Conservation (phyloP, 257 asterid species). For the Linderniella brevidens region DNA sequence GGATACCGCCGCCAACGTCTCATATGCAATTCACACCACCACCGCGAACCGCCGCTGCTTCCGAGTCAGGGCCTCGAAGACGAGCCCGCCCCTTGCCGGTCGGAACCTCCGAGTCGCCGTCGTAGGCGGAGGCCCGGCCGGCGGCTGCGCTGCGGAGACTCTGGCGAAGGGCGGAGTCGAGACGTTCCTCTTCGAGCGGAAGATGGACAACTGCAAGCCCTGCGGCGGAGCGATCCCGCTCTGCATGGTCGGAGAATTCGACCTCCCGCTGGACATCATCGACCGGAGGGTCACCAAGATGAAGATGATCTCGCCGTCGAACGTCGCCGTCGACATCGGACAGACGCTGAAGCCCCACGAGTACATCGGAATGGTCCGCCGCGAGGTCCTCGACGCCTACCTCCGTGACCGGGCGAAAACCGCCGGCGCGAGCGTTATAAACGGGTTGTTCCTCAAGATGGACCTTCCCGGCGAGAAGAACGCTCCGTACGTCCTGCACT, state of each 20-base stretch:
- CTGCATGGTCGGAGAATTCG: constrained; percentile 92
- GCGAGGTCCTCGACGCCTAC: constrained; percentile 69
- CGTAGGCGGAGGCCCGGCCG: constrained; percentile 90
- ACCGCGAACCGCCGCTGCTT: constrained; percentile 4
- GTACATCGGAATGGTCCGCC: constrained; percentile 93
- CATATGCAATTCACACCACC: constrained; percentile 9
- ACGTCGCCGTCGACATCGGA: constrained; percentile 82
- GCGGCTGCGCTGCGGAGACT: constrained; percentile 81
- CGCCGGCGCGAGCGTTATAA: constrained; percentile 63
- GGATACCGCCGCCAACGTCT: constrained; percentile 21
- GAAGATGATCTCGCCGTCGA: constrained; percentile 95
- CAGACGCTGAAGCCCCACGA: constrained; percentile 76
- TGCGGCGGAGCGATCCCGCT: constrained; percentile 95
- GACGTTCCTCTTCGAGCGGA: constrained; percentile 64
- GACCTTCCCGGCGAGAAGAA: constrained; percentile 35
- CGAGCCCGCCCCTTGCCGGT: constrained; percentile 67
- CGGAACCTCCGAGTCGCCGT: constrained; percentile 86
- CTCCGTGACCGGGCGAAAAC: constrained; percentile 67
- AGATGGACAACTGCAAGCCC: constrained; percentile 83
- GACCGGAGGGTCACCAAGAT: constrained; percentile 78
- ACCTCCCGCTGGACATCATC: constrained; percentile 70
- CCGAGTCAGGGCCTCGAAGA: constrained; percentile 38
- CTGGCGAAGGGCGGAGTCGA: constrained; percentile 75
- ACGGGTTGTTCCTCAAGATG: constrained; percentile 69
- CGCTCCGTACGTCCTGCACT: constrained; percentile 55